Conservation (phyloP, 73 alveolate species). For the Paramecium caudatum region DNA sequence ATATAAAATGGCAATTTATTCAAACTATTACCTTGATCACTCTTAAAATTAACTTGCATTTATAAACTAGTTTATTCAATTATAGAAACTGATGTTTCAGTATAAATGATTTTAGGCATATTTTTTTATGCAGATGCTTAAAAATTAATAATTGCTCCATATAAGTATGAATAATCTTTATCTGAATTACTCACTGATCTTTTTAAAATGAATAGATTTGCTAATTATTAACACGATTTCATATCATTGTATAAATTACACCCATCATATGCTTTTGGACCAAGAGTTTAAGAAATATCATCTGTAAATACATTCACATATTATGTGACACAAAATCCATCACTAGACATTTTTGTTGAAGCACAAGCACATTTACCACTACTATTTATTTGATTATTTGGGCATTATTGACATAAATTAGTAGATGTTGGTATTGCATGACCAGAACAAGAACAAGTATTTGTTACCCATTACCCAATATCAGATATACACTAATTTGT, state of each 20-base stretch:
- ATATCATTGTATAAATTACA: conserved; percentile 80
- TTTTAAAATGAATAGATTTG: conserved; percentile 79
- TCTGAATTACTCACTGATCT: neutral
- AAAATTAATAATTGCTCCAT: conserved; percentile 73
- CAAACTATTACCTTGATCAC: conserved; percentile 71
- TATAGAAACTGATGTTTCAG: conserved; percentile 72
- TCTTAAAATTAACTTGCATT: conserved; percentile 59
- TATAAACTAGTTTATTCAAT: conserved; percentile 81
- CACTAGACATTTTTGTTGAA: neutral
- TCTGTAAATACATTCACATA: neutral
- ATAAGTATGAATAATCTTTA: conserved; percentile 72
- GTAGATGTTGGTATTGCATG: conserved; percentile 22
- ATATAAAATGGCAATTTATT: conserved; percentile 74
- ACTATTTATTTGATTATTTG: neutral
- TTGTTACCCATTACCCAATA: neutral
- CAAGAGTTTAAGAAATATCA: neutral
- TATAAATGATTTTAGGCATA: conserved; percentile 65
- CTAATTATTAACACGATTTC: conserved; percentile 81
- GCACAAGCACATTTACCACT: conserved; percentile 3
- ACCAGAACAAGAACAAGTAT: conserved; percentile 44
- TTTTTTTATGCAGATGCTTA: conserved; percentile 67
- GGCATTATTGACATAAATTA: conserved; percentile 40
- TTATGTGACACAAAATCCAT: conserved; percentile 20
- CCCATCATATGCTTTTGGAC: conserved; percentile 79
- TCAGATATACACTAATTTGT: conserved; percentile 11